Percentiles rank a stretch among this genome's conserved stretches.
Conservation (phyloP, 345 rosid species). For the Mallotus nudiflorus region DNA sequence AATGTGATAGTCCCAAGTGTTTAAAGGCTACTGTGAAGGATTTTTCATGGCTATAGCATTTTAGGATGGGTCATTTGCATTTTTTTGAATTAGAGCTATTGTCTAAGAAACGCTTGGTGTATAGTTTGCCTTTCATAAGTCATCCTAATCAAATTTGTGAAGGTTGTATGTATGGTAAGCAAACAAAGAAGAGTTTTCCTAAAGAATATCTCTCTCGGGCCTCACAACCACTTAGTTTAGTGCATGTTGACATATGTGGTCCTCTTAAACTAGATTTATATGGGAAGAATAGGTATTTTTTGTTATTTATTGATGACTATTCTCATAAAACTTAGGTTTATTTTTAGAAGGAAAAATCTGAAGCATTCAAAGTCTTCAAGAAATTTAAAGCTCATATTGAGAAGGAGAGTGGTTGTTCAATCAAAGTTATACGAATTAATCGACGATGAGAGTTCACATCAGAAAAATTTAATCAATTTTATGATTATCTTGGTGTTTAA, state of each 20-base stretch:
- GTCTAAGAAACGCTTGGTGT: neutral
- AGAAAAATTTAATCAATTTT: neutral
- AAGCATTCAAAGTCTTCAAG: neutral
- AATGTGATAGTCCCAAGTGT: neutral
- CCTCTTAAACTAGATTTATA: neutral
- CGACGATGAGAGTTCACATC: neutral
- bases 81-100: neutral
- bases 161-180: constrained; percentile 8
- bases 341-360: neutral
- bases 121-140: neutral
- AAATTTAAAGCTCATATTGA: neutral
- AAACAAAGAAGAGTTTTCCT: neutral
- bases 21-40: neutral
- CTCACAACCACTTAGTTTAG: too few relatives aligned
- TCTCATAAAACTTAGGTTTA: neutral
- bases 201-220: constrained; percentile 27
- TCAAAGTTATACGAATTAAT: neutral
- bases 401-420: neutral
- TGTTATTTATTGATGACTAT: neutral
- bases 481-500: neutral
- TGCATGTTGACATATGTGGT: neutral
- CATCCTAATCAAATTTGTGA: neutral
- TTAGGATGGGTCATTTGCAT: constrained; percentile 1
- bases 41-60: constrained; percentile 4
- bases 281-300: neutral